phyloP scores from a whole-genome alignment of 2,329 filamentous ascomycete genomes.

The Colletotrichum coccodes region DNA sequence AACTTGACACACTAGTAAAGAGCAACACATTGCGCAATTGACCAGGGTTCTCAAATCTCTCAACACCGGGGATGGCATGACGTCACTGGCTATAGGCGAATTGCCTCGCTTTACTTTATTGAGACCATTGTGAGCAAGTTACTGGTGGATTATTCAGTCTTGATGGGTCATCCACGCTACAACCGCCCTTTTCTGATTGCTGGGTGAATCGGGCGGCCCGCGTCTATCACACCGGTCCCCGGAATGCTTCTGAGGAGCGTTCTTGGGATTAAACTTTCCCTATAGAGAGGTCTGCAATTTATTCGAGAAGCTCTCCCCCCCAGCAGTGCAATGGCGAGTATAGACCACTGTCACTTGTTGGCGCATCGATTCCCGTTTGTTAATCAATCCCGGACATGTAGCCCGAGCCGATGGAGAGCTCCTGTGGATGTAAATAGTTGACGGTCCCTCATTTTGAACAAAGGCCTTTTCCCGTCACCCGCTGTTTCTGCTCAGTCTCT shows the following conservation, averaged over 20 bases:
- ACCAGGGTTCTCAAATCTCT: neutral
- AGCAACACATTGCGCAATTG: neutral
- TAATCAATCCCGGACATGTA: neutral
- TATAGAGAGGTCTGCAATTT: slow-evolving; percentile 7
- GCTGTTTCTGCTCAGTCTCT: neutral
- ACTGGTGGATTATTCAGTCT: slow-evolving; percentile 9
- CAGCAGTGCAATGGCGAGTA: neutral
- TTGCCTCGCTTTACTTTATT: neutral
- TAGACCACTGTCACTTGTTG: neutral
- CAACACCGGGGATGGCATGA: slow-evolving; percentile 3
- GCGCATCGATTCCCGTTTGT: neutral
- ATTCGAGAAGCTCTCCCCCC: slow-evolving; percentile 7
- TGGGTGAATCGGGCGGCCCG: slow-evolving; percentile 1
- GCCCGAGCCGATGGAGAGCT: neutral
- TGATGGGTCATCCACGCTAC: neutral
- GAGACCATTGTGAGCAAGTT: neutral
- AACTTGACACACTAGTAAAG: slow-evolving; percentile 17
- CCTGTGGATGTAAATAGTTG: neutral
- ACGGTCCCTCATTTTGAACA: neutral
- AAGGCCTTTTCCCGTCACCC: neutral
- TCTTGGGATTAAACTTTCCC: neutral
- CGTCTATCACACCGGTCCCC: slow-evolving; percentile 3
- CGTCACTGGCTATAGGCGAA: neutral
- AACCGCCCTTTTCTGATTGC: slow-evolving; percentile 1
- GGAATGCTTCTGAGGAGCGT: neutral